These are phyloP conservation scores for Scutellaria barbata DNA, from an alignment of 257 asterid species.

Conservation along the genomic window DNA sequence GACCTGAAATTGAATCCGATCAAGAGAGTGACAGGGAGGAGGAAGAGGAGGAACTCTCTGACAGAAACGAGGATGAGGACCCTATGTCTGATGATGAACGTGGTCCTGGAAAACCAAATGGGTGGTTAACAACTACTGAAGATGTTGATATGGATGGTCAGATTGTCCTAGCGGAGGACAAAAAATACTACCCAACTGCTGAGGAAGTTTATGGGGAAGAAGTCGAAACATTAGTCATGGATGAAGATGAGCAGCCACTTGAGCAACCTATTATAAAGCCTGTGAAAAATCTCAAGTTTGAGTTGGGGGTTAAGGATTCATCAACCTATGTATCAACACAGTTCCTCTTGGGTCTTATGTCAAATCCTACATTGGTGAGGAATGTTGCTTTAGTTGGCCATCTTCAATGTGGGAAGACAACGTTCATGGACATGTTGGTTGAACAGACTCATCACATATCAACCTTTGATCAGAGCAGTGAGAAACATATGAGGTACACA, in stretches of 20 bases:
- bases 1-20: slow-evolving; percentile 97
- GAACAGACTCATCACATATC: slow-evolving; percentile 98
- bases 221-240: slow-evolving; percentile 95
- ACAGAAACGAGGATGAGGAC: slow-evolving; percentile 68
- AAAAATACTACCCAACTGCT: slow-evolving; percentile 93
- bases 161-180: slow-evolving; percentile 91
- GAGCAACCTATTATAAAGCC: slow-evolving; percentile 87
- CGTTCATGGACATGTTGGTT: slow-evolving; percentile 94
- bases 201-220: slow-evolving; percentile 99
- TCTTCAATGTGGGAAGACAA: slow-evolving; percentile 83
- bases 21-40: slow-evolving; percentile 85
- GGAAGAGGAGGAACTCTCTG: slow-evolving; percentile 82
- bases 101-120: slow-evolving; percentile 76
- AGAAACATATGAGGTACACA: slow-evolving; percentile 95
- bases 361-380: slow-evolving; percentile 78
- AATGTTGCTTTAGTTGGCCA: slow-evolving; percentile 96
- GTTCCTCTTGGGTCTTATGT: slow-evolving; percentile 94
- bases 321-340: slow-evolving; percentile 87
- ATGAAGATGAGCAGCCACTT: slow-evolving; percentile 94
- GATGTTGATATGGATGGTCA: slow-evolving; percentile 95
- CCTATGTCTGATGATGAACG: slow-evolving; percentile 70
- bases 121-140: slow-evolving; percentile 73
- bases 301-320: slow-evolving; percentile 91
- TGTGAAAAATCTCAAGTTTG: slow-evolving; percentile 88
- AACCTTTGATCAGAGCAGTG: slow-evolving; percentile 87